phyloP scores from a whole-genome alignment of 2,329 filamentous ascomycete genomes.

The Bimuria novae-zelandiae region DNA sequence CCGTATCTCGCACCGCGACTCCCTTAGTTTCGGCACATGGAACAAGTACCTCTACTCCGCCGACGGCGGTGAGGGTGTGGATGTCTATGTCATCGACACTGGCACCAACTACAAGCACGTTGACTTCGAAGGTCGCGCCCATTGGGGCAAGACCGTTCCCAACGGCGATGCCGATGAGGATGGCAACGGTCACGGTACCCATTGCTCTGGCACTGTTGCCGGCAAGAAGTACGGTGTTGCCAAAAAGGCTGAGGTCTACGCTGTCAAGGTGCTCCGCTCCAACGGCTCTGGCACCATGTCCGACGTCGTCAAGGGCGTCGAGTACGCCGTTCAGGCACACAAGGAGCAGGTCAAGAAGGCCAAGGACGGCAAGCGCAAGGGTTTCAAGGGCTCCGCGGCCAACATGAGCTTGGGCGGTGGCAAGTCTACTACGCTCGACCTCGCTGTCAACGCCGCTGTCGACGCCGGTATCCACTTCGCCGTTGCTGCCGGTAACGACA shows the following conservation, averaged over 20 bases:
- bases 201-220: conserved; percentile 97
- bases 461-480: conserved; percentile 93
- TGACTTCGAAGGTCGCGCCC: conserved; percentile 94
- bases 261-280: conserved; percentile 96
- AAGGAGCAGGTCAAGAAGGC: conserved; percentile 73
- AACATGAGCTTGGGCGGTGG: conserved; percentile 99
- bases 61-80: conserved; percentile 93
- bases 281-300: conserved; percentile 99
- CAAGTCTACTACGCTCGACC: conserved; percentile 90
- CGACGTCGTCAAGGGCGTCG: conserved; percentile 97
- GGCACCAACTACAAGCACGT: conserved; percentile 93
- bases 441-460: conserved; percentile 92
- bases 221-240: conserved; percentile 99
- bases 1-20: conserved; percentile 92
- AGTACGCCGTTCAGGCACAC: conserved; percentile 87
- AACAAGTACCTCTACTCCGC: conserved; percentile 97
- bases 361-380: conserved; percentile 88
- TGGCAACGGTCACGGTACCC: conserved; percentile 97
- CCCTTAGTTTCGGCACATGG: conserved; percentile 86
- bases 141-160: conserved; percentile 97
- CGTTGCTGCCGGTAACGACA: conserved; percentile 97
- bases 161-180: conserved; percentile 81
- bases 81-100: conserved; percentile 98
- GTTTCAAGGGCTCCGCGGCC: conserved; percentile 97
- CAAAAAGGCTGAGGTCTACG: conserved; percentile 96